Evolutionary conservation across 108 stramenopile genomes (phyloP).

Genomic region (Bacterosira constricta): DNA sequence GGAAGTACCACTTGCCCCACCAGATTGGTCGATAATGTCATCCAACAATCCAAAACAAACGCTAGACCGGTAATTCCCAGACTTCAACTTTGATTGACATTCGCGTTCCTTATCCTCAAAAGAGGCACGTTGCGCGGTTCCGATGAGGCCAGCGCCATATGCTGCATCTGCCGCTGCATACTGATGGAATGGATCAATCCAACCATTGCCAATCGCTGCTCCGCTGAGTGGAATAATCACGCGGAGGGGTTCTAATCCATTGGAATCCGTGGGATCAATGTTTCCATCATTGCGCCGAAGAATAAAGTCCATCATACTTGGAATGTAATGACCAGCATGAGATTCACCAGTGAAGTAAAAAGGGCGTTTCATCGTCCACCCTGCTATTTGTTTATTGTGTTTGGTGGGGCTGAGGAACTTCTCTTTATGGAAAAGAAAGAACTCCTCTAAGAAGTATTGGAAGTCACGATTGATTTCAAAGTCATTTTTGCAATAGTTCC

Average conservation of each 20-base stretch:
- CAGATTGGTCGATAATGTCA: conserved; percentile 62
- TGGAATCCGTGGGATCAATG: conserved; percentile 9
- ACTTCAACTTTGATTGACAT: conserved; percentile 67
- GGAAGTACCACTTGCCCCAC: conserved; percentile 51
- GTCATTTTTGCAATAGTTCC: conserved; percentile 84
- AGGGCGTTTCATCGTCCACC: conserved; percentile 51
- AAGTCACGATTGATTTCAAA: conserved; percentile 88
- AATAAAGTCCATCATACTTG: conserved; percentile 91
- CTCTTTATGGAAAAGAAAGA: conserved; percentile 76
- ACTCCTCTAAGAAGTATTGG: conserved; percentile 85
- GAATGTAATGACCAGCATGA: conserved; percentile 97
- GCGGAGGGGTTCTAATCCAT: conserved; percentile 32
- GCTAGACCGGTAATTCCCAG: conserved; percentile 46
- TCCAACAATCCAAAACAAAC: conserved; percentile 87
- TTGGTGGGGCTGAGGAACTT: conserved; percentile 53
- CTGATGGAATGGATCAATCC: conserved; percentile 93
- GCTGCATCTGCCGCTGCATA: conserved; percentile 90
- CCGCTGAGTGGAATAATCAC: conserved; percentile 62
- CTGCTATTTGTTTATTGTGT: conserved; percentile 9
- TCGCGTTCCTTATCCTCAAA: conserved; percentile 67
- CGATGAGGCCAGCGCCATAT: conserved; percentile 86
- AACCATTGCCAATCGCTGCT: conserved; percentile 80
- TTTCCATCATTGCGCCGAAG: conserved; percentile 66
- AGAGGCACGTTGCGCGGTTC: conserved; percentile 63
- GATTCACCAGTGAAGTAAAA: conserved; percentile 94